These are phyloP conservation scores for Phyllosticta citriasiana DNA, from an alignment of 2,329 filamentous ascomycete genomes.

Conservation along the genomic window DNA sequence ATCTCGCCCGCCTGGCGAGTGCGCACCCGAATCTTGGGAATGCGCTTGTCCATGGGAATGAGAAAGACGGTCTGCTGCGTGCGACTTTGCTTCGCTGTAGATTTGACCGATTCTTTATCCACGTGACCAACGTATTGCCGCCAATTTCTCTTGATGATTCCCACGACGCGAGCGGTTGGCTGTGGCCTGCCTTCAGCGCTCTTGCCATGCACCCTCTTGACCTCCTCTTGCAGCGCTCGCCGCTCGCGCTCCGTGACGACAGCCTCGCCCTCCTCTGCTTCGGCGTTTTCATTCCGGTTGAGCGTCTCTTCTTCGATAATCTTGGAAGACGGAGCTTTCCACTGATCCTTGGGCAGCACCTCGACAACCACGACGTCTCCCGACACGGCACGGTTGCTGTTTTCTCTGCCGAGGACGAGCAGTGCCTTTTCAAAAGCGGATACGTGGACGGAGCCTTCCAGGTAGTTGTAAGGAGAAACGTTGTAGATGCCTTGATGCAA, in stretches of 20 bases:
- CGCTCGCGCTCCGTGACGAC: conserved; percentile 84
- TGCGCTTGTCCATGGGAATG: conserved; percentile 94
- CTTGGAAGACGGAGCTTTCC: conserved; percentile 92
- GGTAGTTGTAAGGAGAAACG: conserved; percentile 94
- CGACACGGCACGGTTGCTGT: conserved; percentile 88
- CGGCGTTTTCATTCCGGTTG: conserved; percentile 88
- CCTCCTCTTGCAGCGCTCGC: conserved; percentile 81
- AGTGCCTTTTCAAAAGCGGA: conserved; percentile 83
- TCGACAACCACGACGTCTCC: conserved; percentile 92
- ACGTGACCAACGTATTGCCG: conserved; percentile 95
- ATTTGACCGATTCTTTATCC: conserved; percentile 73
- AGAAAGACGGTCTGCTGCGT: conserved; percentile 90
- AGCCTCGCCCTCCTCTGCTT: conserved; percentile 60
- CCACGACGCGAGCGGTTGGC: conserved; percentile 85
- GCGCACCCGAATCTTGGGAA: conserved; percentile 89
- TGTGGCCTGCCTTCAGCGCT: conserved; percentile 68
- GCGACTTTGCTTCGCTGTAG: conserved; percentile 62
- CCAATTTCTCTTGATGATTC: conserved; percentile 93
- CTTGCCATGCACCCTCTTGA: conserved; percentile 72
- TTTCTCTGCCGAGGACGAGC: conserved; percentile 81
- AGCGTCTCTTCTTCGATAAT: conserved; percentile 90
- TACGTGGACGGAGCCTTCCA: conserved; percentile 86
- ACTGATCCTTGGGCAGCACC: conserved; percentile 85
- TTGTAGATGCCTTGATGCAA: conserved; percentile 94
- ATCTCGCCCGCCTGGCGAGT: conserved; percentile 85